Evolutionary conservation across 768 basidiomycete species (phyloP).

Genomic region (Agaricus subrufescens): DNA sequence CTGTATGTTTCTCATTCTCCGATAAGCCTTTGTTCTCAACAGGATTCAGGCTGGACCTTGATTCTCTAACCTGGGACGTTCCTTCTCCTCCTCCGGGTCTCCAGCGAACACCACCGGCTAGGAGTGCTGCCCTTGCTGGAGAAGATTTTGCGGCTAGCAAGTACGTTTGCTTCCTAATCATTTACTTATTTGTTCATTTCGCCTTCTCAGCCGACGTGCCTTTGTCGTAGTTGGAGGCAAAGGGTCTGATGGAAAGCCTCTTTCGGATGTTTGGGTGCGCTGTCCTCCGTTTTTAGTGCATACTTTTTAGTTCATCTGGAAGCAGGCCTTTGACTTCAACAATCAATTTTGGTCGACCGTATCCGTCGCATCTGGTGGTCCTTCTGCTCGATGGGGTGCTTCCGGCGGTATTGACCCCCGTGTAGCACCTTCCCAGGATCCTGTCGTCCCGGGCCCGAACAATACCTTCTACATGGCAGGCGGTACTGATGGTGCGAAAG

Average conservation of each 20-base stretch:
- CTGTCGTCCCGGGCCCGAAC: slow-evolving; percentile 48
- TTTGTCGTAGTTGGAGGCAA: slow-evolving; percentile 74
- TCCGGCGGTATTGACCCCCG: slow-evolving; percentile 70
- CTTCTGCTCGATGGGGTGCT: slow-evolving; percentile 65
- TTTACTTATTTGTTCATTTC: slow-evolving; percentile 5
- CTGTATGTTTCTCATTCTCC: slow-evolving; percentile 39
- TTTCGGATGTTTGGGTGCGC: slow-evolving; percentile 71
- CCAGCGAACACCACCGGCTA: slow-evolving; percentile 45
- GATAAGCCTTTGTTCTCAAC: slow-evolving; percentile 9
- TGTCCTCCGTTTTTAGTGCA: not conserved
- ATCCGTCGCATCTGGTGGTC: slow-evolving; percentile 42
- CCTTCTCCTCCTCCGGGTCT: slow-evolving; percentile 51
- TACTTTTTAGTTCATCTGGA: not conserved
- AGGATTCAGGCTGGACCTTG: slow-evolving; percentile 52
- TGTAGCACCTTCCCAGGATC: slow-evolving; percentile 35
- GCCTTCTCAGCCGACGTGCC: slow-evolving; percentile 54
- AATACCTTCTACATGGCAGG: slow-evolving; percentile 74
- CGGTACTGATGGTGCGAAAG: slow-evolving; percentile 48
- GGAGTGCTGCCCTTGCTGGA: slow-evolving; percentile 62
- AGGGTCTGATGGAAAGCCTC: slow-evolving; percentile 43
- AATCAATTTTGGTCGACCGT: slow-evolving; percentile 76
- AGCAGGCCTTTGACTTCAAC: slow-evolving; percentile 73
- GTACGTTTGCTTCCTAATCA: slow-evolving; percentile 35
- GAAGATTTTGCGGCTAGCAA: slow-evolving; percentile 79
- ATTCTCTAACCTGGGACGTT: slow-evolving; percentile 53